phyloP scores from a whole-genome alignment of 2,329 filamentous ascomycete species.

The Ascochyta viciae-villosae region DNA sequence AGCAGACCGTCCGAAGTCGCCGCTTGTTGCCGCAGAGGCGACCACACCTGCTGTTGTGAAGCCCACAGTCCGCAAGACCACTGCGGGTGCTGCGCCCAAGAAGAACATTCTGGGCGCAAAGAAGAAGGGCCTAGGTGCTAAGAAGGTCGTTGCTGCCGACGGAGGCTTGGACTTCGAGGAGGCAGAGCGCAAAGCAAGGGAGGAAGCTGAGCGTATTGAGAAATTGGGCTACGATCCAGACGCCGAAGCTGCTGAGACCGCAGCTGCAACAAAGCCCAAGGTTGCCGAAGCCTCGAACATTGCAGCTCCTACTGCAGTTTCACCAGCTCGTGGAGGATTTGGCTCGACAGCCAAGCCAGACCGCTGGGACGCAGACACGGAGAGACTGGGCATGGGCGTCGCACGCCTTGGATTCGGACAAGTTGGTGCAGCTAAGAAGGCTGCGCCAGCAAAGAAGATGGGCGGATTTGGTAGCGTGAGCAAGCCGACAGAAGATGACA shows the following conservation, averaged over 20 bases:
- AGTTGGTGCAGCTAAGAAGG: constrained; percentile 68
- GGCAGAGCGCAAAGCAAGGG: constrained; percentile 94
- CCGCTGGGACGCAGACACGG: constrained; percentile 75
- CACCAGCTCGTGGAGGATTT: constrained; percentile 67
- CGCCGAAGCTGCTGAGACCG: constrained; percentile 66
- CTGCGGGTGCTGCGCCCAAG: constrained; percentile 68
- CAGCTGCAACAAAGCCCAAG: constrained; percentile 49
- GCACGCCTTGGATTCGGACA: constrained; percentile 87
- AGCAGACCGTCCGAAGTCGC: constrained; percentile 78
- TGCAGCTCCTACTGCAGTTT: constrained; percentile 77
- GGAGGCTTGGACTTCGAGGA: constrained; percentile 88
- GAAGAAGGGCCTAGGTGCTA: constrained; percentile 60
- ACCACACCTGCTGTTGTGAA: constrained; percentile 64
- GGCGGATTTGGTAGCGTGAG: constrained; percentile 90
- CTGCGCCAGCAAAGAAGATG: constrained; percentile 72
- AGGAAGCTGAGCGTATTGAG: constrained; percentile 94
- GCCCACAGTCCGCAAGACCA: constrained; percentile 80
- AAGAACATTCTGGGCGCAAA: constrained; percentile 90
- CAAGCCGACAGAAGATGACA: constrained; percentile 73
- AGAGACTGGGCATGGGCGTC: constrained; percentile 89
- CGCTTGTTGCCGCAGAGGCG: constrained; percentile 64
- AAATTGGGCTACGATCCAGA: constrained; percentile 96
- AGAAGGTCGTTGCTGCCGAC: constrained; percentile 80
- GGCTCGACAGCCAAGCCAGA: constrained; percentile 63
- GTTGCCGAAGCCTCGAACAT: constrained; percentile 64